These are phyloP conservation scores for Eimeria sp. DNA, from an alignment of 169 alveolate genomes.

Conservation along the genomic window DNA sequence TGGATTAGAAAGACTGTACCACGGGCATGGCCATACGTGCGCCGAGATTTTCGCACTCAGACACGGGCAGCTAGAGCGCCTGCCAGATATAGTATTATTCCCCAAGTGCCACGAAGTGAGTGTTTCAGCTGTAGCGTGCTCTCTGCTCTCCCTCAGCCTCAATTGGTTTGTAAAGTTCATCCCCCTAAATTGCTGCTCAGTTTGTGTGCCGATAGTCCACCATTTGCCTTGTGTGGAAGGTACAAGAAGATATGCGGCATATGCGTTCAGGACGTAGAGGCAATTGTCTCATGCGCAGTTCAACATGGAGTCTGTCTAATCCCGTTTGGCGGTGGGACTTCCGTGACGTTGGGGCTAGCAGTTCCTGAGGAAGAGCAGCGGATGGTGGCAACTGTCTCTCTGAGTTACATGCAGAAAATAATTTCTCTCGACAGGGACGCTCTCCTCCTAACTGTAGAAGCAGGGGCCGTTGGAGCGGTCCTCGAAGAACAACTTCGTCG, in stretches of 20 bases:
- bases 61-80: conserved; percentile 66
- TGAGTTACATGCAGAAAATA: conserved; percentile 89
- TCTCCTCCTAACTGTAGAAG: conserved; percentile 92
- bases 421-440: conserved; percentile 89
- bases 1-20: conserved; percentile 73
- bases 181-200: neutral
- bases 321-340: conserved; percentile 94
- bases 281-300: conserved; percentile 87
- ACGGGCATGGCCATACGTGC: conserved; percentile 81
- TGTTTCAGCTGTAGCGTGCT: neutral
- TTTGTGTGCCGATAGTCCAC: neutral
- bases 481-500: conserved; percentile 90
- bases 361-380: conserved; percentile 84
- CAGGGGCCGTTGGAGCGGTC: conserved; percentile 92
- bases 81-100: conserved; percentile 72
- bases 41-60: conserved; percentile 73
- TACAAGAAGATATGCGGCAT: neutral
- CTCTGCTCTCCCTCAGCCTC: neutral
- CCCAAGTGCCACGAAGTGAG: conserved; percentile 81
- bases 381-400: conserved; percentile 91
- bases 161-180: neutral
- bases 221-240: neutral
- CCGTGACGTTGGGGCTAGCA: conserved; percentile 90
- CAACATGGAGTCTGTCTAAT: conserved; percentile 88
- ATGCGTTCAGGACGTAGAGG: conserved; percentile 87